Evolutionary conservation across 2,329 filamentous ascomycete species (phyloP), one percentile per base, ranked within the genome.

Genomic region (Bipolaris oryzae): DNA sequence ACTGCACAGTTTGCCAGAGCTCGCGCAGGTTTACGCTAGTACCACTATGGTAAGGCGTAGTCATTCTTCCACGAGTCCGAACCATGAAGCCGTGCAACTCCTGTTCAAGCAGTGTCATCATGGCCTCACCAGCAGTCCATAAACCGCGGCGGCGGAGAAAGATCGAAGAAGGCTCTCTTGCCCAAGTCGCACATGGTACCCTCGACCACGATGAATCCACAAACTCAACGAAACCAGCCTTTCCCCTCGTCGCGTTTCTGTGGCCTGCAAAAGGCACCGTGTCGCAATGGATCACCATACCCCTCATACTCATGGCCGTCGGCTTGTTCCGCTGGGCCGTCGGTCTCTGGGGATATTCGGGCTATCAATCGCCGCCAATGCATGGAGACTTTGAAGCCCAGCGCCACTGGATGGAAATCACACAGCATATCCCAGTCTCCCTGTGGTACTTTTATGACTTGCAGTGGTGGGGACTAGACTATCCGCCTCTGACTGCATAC

Each of bases 391-490:
- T 96, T 78, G 95, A 99, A 80, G 95, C 96, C 3, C 95, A 99
- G 76, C 83, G 95, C 68, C 95, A 99, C 77, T 99, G 95, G 95
- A 96, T 99, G 93, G 95, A 99, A 73, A 82, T 99, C 63, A 97
- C 95, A 1, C 90, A 87, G 7, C 87, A 96, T 57, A 82, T 99
- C 1, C 95, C 95, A 13, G 83, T 96, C 35, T 95, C 92, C 10
- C 90, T 95, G 76, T 99, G 96, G 95, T 99, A 99, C 77, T 96
- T 96, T 73, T 92, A 99, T 76, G 93, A 99, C 74, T 81, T 98
- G 42, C 84, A 94, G 71, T 99, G 94, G 89, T 99, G 95, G 95
- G 96, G 96, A 0, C 84, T 99, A 64, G 95, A 99, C 78, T 99
- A 99, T 76, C 95, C 95, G 54, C 95, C 95, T 50, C 84, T 99